Percentiles rank a stretch among this genome's conserved stretches.
Evolutionary conservation across 2,329 filamentous ascomycete species (phyloP).

Genomic region (Epichloe baconii): DNA sequence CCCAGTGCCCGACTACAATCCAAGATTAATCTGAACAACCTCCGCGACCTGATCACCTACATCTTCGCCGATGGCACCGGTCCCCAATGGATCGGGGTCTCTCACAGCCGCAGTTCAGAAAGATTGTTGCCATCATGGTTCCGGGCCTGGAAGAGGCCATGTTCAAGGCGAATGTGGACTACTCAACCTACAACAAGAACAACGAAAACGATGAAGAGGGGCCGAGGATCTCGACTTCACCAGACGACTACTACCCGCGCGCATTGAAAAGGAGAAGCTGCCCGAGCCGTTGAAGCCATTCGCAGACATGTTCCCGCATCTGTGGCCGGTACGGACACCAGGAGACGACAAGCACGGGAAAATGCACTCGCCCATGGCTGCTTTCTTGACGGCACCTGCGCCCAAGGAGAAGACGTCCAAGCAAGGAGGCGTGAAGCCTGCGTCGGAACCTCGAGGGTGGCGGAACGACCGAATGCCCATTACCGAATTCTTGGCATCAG

Average conservation of each 20-base stretch:
- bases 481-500: constrained; percentile 60
- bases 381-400: constrained; percentile 65
- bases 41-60: constrained; percentile 53
- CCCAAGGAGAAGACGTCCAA: constrained; percentile 51
- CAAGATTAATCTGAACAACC: constrained; percentile 48
- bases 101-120: constrained; percentile 51
- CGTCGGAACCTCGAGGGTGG: constrained; percentile 52
- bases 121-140: constrained; percentile 82
- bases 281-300: constrained; percentile 49
- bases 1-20: constrained; percentile 43
- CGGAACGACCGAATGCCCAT: constrained; percentile 69
- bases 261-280: constrained; percentile 37
- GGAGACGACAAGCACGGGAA: constrained; percentile 71
- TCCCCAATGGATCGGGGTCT: constrained; percentile 52
- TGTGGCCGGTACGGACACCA: constrained; percentile 82
- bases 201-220: constrained; percentile 15
- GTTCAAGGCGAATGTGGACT: constrained; percentile 54
- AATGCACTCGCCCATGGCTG: constrained; percentile 76
- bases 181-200: constrained; percentile 29
- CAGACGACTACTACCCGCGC: constrained; percentile 48
- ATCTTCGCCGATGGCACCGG: constrained; percentile 52
- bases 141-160: constrained; percentile 83
- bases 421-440: constrained; percentile 45
- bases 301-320: constrained; percentile 68
- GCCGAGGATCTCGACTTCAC: constrained; percentile 26